Percentiles rank a stretch among this genome's conserved stretches.
These are phyloP conservation scores for Hanseniaspora valbyensis DNA, from an alignment of 805 yeast genomes.

Conservation along the genomic window DNA sequence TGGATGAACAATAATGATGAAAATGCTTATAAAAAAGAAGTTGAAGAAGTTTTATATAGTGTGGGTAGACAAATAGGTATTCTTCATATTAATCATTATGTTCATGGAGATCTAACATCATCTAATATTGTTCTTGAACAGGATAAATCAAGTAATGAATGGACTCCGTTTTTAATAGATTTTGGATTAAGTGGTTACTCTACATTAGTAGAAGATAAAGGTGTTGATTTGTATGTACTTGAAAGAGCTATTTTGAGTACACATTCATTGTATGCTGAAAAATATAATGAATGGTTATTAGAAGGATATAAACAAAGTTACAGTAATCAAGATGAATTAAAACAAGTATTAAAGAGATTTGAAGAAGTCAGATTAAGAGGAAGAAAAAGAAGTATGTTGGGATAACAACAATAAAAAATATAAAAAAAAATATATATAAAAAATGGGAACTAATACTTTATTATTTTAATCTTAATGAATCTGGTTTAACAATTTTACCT, in stretches of 20 bases:
- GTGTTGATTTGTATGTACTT: constrained; percentile 90
- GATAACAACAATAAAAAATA: constrained; percentile 30
- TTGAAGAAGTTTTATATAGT: constrained; percentile 34
- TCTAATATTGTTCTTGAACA: constrained; percentile 62
- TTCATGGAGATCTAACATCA: constrained; percentile 90
- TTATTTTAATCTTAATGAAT: constrained; percentile 15
- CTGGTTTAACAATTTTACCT: constrained; percentile 35
- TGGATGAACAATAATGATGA: constrained; percentile 41
- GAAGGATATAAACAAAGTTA: constrained; percentile 50
- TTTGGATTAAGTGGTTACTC: constrained; percentile 82
- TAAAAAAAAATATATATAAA: background rate
- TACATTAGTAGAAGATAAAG: constrained; percentile 74
- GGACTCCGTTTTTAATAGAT: constrained; percentile 63
- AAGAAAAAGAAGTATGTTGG: constrained; percentile 88
- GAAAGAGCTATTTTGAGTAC: constrained; percentile 88
- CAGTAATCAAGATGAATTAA: constrained; percentile 28
- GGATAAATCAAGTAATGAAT: constrained; percentile 17
- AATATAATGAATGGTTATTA: constrained; percentile 59
- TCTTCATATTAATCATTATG: constrained; percentile 64
- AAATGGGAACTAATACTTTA: constrained; percentile 9
- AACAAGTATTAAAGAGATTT: constrained; percentile 52
- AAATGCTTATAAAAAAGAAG: constrained; percentile 23
- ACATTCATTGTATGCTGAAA: constrained; percentile 61
- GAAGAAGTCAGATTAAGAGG: constrained; percentile 86
- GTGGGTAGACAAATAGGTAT: constrained; percentile 63